phyloP scores from a whole-genome alignment of 2,329 filamentous ascomycete species.

The Seiridium unicorne region DNA sequence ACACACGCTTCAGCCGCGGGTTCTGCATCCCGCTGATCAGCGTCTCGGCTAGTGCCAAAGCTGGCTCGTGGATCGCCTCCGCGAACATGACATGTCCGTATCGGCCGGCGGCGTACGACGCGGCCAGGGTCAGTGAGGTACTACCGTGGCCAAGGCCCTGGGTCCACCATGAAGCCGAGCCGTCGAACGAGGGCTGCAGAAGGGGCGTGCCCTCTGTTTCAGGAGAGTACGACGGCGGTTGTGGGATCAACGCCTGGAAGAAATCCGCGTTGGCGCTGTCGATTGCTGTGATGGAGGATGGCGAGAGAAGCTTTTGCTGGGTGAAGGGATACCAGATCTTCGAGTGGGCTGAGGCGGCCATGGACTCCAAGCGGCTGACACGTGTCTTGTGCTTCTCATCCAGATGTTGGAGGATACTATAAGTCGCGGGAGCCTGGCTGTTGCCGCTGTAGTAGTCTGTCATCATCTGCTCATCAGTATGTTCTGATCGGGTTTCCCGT shows the following conservation, averaged over 20 bases:
- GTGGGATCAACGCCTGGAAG: constrained; percentile 59
- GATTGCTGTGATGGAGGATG: constrained; percentile 67
- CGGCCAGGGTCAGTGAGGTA: constrained; percentile 67
- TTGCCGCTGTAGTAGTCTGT: constrained; percentile 58
- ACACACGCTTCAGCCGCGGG: constrained; percentile 66
- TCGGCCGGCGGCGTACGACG: constrained; percentile 77
- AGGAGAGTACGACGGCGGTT: not conserved
- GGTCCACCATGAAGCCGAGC: constrained; percentile 89
- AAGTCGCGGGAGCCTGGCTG: constrained; percentile 35
- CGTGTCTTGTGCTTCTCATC: constrained; percentile 52
- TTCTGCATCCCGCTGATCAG: constrained; percentile 62
- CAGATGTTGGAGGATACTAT: constrained; percentile 49
- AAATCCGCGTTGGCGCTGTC: constrained; percentile 79
- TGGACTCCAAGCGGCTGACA: constrained; percentile 56
- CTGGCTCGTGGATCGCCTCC: constrained; percentile 75
- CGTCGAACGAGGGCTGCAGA: constrained; percentile 71
- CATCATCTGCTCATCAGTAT: constrained; percentile 57
- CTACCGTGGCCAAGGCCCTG: constrained; percentile 83
- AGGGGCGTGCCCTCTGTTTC: constrained; percentile 22
- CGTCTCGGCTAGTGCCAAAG: constrained; percentile 64
- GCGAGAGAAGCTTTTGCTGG: constrained; percentile 65
- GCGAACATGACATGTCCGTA: constrained; percentile 92
- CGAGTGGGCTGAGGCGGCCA: constrained; percentile 59
- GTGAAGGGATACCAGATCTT: constrained; percentile 87
- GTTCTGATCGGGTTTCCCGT: constrained; percentile 31